Conservation (phyloP, 2,329 filamentous ascomycete species). For the Fusarium mexicanum region DNA sequence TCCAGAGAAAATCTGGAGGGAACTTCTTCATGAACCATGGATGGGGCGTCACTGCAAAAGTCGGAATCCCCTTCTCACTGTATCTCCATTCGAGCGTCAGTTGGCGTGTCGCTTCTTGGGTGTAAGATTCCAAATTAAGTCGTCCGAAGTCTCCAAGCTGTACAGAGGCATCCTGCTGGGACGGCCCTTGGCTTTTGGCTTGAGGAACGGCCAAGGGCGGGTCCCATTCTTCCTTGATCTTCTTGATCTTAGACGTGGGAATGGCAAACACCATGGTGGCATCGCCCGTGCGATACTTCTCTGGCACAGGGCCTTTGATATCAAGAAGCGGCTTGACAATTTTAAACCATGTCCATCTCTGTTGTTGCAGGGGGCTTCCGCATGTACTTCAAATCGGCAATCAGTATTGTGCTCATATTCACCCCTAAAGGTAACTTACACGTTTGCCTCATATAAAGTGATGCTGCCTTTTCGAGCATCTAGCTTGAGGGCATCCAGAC, state of each 20-base stretch:
- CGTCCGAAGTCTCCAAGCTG: constrained; percentile 23
- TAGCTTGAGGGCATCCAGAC: constrained; percentile 2
- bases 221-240: constrained; percentile 36
- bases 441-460: constrained; percentile 32
- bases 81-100: constrained; percentile 28
- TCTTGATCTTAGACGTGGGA: constrained; percentile 27
- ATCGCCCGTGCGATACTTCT: constrained; percentile 5
- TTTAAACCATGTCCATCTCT: constrained; percentile 40
- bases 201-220: constrained; percentile 17
- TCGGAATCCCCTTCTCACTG: constrained; percentile 38
- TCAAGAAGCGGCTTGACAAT: constrained; percentile 34
- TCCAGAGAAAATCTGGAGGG: constrained; percentile 33
- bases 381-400: neutral
- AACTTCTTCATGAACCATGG: constrained; percentile 3
- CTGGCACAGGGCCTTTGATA: neutral
- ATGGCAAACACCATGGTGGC: constrained; percentile 34
- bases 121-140: constrained; percentile 9
- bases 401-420: neutral
- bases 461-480: constrained; percentile 26
- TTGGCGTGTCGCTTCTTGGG: constrained; percentile 5
- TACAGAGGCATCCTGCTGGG: neutral
- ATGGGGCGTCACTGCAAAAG: constrained; percentile 30
- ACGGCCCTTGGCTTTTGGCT: neutral
- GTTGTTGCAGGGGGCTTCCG: neutral
- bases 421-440: constrained; percentile 18